These are phyloP conservation scores for Malassezia obtusa DNA, from an alignment of 1,284 basidiomycete species.

Conservation along the genomic window DNA sequence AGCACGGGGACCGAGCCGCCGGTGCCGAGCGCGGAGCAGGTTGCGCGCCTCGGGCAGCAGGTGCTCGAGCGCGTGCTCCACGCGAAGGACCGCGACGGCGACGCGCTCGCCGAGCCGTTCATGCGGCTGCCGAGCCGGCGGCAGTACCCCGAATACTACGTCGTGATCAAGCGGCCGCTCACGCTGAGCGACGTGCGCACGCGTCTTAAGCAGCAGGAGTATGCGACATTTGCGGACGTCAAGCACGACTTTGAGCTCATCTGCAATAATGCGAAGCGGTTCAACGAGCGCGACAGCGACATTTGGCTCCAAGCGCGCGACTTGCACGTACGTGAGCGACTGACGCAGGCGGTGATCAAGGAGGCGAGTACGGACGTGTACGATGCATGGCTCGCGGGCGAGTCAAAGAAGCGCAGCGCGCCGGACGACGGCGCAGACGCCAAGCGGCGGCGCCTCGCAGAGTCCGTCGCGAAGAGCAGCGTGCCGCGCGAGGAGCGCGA, in stretches of 20 bases:
- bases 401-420: background rate
- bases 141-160: slow-evolving; percentile 85
- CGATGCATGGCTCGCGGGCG: slow-evolving; percentile 1
- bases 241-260: slow-evolving; percentile 72
- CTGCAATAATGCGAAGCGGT: slow-evolving; percentile 79
- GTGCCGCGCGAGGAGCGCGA: background rate
- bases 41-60: slow-evolving; percentile 1
- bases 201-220: slow-evolving; percentile 59
- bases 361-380: slow-evolving; percentile 9
- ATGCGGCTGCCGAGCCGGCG: slow-evolving; percentile 65
- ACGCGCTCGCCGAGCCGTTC: slow-evolving; percentile 61
- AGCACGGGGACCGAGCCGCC: background rate
- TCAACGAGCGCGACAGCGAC: slow-evolving; percentile 73
- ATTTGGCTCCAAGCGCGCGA: slow-evolving; percentile 74
- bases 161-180: slow-evolving; percentile 70
- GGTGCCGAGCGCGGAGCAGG: slow-evolving; percentile 1
- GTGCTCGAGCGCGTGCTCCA: slow-evolving; percentile 25
- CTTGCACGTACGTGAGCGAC: slow-evolving; percentile 52
- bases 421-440: background rate
- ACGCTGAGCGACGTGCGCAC: slow-evolving; percentile 69
- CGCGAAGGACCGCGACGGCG: slow-evolving; percentile 25
- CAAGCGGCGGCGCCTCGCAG: background rate
- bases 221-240: slow-evolving; percentile 62
- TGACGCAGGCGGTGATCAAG: slow-evolving; percentile 25
- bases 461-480: background rate